These are phyloP conservation scores for Trypanosoma boissoni DNA, from an alignment of 208 protist species.

Conservation along the genomic window DNA sequence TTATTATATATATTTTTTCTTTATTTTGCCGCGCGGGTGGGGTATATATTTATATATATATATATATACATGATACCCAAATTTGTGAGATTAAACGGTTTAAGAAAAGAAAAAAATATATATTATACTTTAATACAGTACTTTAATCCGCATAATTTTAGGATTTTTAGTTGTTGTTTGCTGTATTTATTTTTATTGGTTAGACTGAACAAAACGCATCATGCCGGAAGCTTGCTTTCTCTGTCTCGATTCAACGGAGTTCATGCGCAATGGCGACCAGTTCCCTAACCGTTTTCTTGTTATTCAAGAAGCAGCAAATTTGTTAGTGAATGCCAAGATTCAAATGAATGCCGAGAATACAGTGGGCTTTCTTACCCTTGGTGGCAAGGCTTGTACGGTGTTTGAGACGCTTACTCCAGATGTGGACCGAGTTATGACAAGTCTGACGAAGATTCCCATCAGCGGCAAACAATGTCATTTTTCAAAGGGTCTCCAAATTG, in stretches of 20 bases:
- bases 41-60: no score
- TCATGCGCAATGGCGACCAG: conserved; percentile 99
- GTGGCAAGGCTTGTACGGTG: conserved; percentile 87
- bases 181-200: background rate
- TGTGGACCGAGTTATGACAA: conserved; percentile 92
- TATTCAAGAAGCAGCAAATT: conserved; percentile 95
- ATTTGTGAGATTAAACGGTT: background rate
- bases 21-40: no score
- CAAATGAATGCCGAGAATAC: conserved; percentile 96
- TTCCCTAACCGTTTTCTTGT: conserved; percentile 94
- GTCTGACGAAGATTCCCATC: conserved; percentile 87
- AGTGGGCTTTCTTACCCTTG: conserved; percentile 95
- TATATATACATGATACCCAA: conserved; percentile 9
- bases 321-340: conserved; percentile 93
- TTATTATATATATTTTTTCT: conserved; percentile 9
- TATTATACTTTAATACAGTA: background rate
- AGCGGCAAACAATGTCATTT: conserved; percentile 89
- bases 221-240: conserved; percentile 91
- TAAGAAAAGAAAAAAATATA: conserved; percentile 18
- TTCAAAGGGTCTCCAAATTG: conserved; percentile 87
- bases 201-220: background rate
- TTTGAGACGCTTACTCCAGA: conserved; percentile 94
- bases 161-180: conserved; percentile 7
- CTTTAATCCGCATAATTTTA: conserved; percentile 8
- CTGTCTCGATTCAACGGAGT: conserved; percentile 97